Conservation (phyloP, 2,329 filamentous ascomycete genomes). For the Aureobasidium sp. region DNA sequence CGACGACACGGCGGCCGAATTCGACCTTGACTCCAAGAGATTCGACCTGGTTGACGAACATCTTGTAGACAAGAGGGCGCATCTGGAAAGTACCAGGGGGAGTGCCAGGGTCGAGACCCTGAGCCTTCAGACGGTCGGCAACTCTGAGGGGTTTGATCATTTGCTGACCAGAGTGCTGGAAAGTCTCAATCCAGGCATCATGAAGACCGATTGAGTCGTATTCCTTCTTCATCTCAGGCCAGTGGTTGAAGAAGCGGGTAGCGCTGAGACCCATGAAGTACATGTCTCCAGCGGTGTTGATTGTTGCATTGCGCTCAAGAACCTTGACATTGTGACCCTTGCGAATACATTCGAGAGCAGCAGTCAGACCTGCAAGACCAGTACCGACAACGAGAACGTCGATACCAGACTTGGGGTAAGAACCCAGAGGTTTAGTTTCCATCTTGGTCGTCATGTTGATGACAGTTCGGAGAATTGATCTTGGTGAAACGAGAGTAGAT, state of each 20-base stretch:
- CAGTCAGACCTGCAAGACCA: slow-evolving; percentile 26
- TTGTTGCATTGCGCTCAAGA: slow-evolving; percentile 35
- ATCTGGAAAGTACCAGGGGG: slow-evolving; percentile 51
- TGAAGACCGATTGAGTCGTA: slow-evolving; percentile 48
- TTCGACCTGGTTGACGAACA: slow-evolving; percentile 47
- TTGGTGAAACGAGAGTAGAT: background rate
- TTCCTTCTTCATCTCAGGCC: slow-evolving; percentile 47
- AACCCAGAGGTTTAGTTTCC: slow-evolving; percentile 44
- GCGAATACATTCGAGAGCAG: slow-evolving; percentile 27
- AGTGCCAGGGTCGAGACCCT: slow-evolving; percentile 40
- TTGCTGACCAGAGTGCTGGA: slow-evolving; percentile 46
- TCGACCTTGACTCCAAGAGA: slow-evolving; percentile 38
- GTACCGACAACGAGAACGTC: slow-evolving; percentile 29
- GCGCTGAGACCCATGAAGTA: slow-evolving; percentile 54
- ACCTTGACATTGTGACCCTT: slow-evolving; percentile 29
- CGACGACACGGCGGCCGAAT: slow-evolving; percentile 36
- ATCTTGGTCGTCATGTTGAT: slow-evolving; percentile 18
- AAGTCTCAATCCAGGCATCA: slow-evolving; percentile 50
- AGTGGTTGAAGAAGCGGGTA: slow-evolving; percentile 49
- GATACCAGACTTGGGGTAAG: slow-evolving; percentile 37
- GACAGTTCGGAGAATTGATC: slow-evolving; percentile 12
- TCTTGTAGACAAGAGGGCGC: slow-evolving; percentile 49
- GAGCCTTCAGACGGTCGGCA: slow-evolving; percentile 42
- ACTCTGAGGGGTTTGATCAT: slow-evolving; percentile 45
- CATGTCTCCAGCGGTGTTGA: slow-evolving; percentile 53